Conservation (phyloP, 768 basidiomycete genomes). For the Pisolithus tinctorius region DNA sequence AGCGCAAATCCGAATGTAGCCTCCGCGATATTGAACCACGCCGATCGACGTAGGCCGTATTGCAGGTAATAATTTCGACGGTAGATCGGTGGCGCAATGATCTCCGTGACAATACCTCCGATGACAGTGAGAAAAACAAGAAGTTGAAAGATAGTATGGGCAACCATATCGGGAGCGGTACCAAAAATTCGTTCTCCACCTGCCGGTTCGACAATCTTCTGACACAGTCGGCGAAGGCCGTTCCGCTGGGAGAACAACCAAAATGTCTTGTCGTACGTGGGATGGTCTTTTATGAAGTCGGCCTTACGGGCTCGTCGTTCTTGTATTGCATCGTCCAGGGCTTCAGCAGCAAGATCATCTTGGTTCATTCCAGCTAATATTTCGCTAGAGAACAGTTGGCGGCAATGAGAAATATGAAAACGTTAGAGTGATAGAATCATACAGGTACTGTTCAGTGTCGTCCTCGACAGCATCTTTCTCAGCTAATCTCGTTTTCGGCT, state of each 20-base stretch:
- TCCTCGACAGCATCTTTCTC: slow-evolving; percentile 35
- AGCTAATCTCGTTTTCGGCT: slow-evolving; percentile 26
- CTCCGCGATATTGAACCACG: slow-evolving; percentile 89
- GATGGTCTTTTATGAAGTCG: slow-evolving; percentile 85
- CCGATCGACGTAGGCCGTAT: slow-evolving; percentile 53
- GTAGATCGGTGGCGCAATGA: slow-evolving; percentile 78
- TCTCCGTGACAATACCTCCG: slow-evolving; percentile 76
- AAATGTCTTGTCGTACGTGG: slow-evolving; percentile 83
- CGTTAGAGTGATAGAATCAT: slow-evolving; percentile 20
- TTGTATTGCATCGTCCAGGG: slow-evolving; percentile 52
- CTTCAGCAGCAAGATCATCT: slow-evolving; percentile 42
- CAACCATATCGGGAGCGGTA: slow-evolving; percentile 53
- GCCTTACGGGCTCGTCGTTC: slow-evolving; percentile 73
- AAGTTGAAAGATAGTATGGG: slow-evolving; percentile 68
- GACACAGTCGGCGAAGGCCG: slow-evolving; percentile 64
- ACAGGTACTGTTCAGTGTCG: slow-evolving; percentile 73
- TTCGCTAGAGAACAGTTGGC: slow-evolving; percentile 39
- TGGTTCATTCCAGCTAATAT: slow-evolving; percentile 58
- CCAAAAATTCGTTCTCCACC: slow-evolving; percentile 87
- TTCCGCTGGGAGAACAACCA: slow-evolving; percentile 86
- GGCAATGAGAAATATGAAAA: slow-evolving; percentile 5
- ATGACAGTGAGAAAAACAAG: slow-evolving; percentile 69
- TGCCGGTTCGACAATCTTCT: slow-evolving; percentile 76
- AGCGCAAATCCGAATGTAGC: slow-evolving; percentile 62
- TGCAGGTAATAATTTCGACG: slow-evolving; percentile 61